Base-by-base conservation (phyloP, 108 stramenopile species). In the Skeletonema marinoi region DNA sequence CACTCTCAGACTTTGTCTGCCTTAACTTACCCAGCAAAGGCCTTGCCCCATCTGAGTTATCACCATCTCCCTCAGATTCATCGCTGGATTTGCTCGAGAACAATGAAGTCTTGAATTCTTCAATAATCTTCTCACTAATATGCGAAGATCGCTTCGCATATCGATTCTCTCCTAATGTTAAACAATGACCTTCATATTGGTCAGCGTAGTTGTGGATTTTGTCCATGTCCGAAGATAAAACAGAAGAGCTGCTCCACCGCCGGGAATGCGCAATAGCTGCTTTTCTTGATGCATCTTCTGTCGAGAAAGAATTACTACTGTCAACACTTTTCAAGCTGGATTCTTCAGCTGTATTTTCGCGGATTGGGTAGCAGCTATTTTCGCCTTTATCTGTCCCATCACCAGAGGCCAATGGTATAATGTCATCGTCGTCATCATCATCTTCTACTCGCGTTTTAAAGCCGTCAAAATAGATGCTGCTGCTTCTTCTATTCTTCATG, bases 241-340 rank as follows among this genome's bases (percentile, higher is more conserved):
- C 11, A 46, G 44, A 14, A 16, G 44, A 46, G 7, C 14, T 46
- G 7, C 44, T 46, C 14, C 44, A 46, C 11, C 44, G 11, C 7
- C 14, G 14, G 44, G 44, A 16, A 46, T 46, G 11, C 44, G 14
- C 44, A 10, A 46, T 16, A 10, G 3, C 7, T 46, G 11, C 44
- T 46, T 12, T 2, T 32, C 42, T 12, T 44, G 42, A 41, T 54
- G 46, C 65, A 5, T 77, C 75, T 0, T 77, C 68, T 17, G 50
- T 51, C 14, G 3, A 29, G 25, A 25, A 25, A 25, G 25, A 25
- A 25, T 25, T 25, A 0, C 25, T 25, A 25, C 25, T 25, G 25
- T 25, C 25, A 25, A 25, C 25, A 25, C 25, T 25, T 25, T 25
- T 25, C 25, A 25, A 25, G 25, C 25, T 25, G 25, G 25, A 25